Evolutionary conservation across 139 green algal genomes (phyloP), one percentile per base, ranked within the genome.

Genomic region (Tetradesmus obliquus): DNA sequence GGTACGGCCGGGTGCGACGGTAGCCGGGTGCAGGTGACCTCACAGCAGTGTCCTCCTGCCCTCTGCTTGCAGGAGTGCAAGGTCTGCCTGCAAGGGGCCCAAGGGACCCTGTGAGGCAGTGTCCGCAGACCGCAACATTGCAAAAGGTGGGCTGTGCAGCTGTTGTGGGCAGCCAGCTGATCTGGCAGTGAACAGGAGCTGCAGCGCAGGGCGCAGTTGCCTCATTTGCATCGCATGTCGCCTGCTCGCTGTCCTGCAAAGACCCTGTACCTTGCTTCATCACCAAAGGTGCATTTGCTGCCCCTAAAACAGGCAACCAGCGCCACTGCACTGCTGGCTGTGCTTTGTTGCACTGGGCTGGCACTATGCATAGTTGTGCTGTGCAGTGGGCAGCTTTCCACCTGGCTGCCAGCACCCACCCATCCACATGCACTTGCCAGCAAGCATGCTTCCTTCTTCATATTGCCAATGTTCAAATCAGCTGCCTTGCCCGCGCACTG

Each of bases 31-130:
- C 66, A 76, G 66, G 66, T 76, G 66, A 5, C 66, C 66, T 76
- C 15, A 76, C 66, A 76, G 66, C 66, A 76, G 76, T 1, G 2
- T 45, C 82, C 54, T 45, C 4, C 20, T 72, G 53, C 22, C 55
- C 69, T 55, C 57, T 88, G 84, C 55, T 71, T 88, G 86, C 86
- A 90, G 86, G 86, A 71, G 45, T n/a, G 69, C 54, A 53, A 53
- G 86, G 22, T 7, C 86, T 6, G 45, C 69, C 9, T 90, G 86
- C 71, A 90, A 90, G 55, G 86, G 71, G 3, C 71, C 71, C 20
- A 83, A 83, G n/a, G 71, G 6, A 22, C 22, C 79, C 1, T 90
- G 86, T 71, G 86, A 90, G 71, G 74, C 45, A 2, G 69, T 83
- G 9, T 22, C 9, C 2, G 45, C 20, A 12, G 86, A 90, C 53